Evolutionary conservation across 106 monocot species (phyloP).

Genomic region (Acorus gramineus): DNA sequence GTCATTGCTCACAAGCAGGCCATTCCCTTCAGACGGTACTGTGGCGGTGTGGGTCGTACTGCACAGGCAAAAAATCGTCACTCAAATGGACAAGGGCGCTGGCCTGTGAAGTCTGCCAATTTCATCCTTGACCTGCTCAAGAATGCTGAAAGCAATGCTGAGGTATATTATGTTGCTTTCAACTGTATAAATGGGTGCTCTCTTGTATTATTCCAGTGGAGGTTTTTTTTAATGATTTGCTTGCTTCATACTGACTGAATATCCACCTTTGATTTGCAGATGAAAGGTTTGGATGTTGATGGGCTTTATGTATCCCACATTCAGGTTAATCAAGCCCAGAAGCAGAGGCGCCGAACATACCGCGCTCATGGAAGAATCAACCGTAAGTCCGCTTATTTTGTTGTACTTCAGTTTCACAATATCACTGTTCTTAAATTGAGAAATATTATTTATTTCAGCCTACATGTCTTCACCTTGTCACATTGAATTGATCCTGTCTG

Average conservation of each 20-base stretch:
- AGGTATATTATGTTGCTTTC: constrained; percentile 16
- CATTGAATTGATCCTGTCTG: constrained; percentile 21
- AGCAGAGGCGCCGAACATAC: constrained; percentile 18
- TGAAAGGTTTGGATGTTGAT: constrained; percentile 58
- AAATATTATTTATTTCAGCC: constrained; percentile 1
- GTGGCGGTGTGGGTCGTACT: constrained; percentile 78
- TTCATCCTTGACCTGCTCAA: constrained; percentile 64
- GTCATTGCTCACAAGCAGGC: constrained; percentile 93
- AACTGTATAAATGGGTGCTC: too few relatives aligned
- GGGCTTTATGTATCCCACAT: constrained; percentile 15
- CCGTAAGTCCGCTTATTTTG: not conserved
- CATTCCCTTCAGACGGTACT: constrained; percentile 79
- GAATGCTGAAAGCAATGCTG: constrained; percentile 74
- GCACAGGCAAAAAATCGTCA: constrained; percentile 79
- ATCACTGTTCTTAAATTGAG: too few relatives aligned
- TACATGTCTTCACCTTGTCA: constrained; percentile 21
- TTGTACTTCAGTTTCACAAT: too few relatives aligned
- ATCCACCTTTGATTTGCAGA: constrained; percentile 7
- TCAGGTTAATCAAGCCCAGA: constrained; percentile 20
- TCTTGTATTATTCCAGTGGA: too few relatives aligned
- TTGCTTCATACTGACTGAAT: not conserved
- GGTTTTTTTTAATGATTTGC: not conserved
- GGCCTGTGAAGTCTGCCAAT: constrained; percentile 55
- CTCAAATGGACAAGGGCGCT: constrained; percentile 84
- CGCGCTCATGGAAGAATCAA: constrained; percentile 18